phyloP scores from a whole-genome alignment of 805 yeast species.

The Lipomyces yamanashiensis region DNA sequence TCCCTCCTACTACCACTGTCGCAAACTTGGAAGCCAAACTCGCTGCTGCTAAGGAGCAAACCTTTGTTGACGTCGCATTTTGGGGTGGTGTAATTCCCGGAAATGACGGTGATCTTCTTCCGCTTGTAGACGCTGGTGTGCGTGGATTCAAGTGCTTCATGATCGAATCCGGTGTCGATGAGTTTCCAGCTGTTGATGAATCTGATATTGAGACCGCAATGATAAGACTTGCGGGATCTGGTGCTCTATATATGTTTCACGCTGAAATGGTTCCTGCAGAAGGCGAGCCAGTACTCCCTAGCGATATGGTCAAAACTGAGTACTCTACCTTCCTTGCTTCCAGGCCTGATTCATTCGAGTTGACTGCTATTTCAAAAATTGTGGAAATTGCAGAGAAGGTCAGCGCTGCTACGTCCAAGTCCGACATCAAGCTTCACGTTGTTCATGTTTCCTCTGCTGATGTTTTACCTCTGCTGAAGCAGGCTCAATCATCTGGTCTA shows the following conservation, averaged over 20 bases:
- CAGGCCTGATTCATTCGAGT: slow-evolving; percentile 86
- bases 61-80: slow-evolving; percentile 92
- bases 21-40: slow-evolving; percentile 75
- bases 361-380: slow-evolving; percentile 77
- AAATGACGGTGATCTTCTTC: slow-evolving; percentile 69
- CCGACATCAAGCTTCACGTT: slow-evolving; percentile 62
- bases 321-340: slow-evolving; percentile 79
- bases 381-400: slow-evolving; percentile 60
- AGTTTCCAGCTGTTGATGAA: slow-evolving; percentile 81
- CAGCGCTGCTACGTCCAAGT: slow-evolving; percentile 38
- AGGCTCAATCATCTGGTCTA: slow-evolving; percentile 57
- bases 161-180: slow-evolving; percentile 95
- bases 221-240: slow-evolving; percentile 60
- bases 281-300: slow-evolving; percentile 32
- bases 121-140: slow-evolving; percentile 83
- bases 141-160: slow-evolving; percentile 92
- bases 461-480: slow-evolving; percentile 72
- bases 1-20: slow-evolving; percentile 91
- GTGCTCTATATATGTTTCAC: slow-evolving; percentile 85
- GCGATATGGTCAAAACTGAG: slow-evolving; percentile 40
- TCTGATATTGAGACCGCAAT: slow-evolving; percentile 70
- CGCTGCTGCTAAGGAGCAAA: slow-evolving; percentile 75
- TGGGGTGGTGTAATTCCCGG: slow-evolving; percentile 96
- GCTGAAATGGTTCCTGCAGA: slow-evolving; percentile 79
- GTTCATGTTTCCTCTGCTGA: slow-evolving; percentile 88